Evolutionary conservation across 345 rosid genomes (phyloP).

Genomic region (Excoecaria agallocha): DNA sequence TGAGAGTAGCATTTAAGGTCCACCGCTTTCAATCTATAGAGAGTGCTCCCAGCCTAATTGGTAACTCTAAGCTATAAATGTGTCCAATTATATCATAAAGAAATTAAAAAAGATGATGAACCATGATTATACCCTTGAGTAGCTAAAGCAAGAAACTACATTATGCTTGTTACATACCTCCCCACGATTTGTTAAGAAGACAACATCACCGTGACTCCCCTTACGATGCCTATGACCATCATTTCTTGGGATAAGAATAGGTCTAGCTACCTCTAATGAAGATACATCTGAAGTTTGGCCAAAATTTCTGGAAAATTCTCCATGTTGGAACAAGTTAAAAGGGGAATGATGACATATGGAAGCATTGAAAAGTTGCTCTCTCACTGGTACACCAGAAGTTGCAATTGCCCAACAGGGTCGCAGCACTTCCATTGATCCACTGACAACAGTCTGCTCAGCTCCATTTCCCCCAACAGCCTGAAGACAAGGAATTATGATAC

Average conservation of each 20-base stretch:
- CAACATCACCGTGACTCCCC: constrained; percentile 88
- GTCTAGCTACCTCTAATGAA: constrained; percentile 87
- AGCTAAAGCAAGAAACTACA: background rate
- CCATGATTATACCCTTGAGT: background rate
- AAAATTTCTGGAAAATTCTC: constrained; percentile 65
- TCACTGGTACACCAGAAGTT: constrained; percentile 92
- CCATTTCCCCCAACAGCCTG: constrained; percentile 97
- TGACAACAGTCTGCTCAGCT: constrained; percentile 73
- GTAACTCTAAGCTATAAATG: background rate
- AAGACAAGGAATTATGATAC: constrained; percentile 16
- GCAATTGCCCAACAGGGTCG: constrained; percentile 96
- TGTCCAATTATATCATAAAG: background rate
- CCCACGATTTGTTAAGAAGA: constrained; percentile 92
- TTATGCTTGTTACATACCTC: constrained; percentile 55
- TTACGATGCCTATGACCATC: constrained; percentile 80
- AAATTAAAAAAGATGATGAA: background rate
- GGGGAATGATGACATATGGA: constrained; percentile 87
- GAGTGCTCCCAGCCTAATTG: background rate
- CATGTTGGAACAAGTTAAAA: constrained; percentile 77
- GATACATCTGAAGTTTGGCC: constrained; percentile 59
- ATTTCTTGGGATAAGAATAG: constrained; percentile 79
- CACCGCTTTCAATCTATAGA: background rate
- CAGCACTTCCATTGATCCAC: constrained; percentile 79
- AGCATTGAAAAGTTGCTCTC: constrained; percentile 93
- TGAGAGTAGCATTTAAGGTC: background rate